phyloP scores from a whole-genome alignment of 2,329 filamentous ascomycete species.

The Epichloe elymi region DNA sequence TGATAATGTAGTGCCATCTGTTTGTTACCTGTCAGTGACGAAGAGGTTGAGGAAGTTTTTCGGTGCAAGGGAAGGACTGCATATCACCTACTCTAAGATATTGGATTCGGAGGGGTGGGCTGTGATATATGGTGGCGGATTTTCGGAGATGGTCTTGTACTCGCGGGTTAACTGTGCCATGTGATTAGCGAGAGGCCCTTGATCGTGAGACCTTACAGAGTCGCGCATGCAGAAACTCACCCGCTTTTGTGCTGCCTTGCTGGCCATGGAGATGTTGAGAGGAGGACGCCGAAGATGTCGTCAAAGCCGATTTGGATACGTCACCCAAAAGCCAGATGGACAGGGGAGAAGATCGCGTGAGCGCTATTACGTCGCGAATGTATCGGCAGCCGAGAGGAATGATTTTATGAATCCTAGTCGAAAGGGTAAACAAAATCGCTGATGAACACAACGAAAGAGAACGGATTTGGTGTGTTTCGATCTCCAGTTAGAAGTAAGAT shows the following conservation, averaged over 20 bases:
- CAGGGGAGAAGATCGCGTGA: neutral
- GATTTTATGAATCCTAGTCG: neutral
- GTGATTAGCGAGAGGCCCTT: constrained; percentile 10
- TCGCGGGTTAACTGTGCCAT: constrained; percentile 42
- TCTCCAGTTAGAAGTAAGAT: neutral
- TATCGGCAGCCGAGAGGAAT: neutral
- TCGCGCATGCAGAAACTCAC: constrained; percentile 28
- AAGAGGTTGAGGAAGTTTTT: no score
- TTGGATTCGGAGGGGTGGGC: constrained; percentile 85
- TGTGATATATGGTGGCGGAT: constrained; percentile 77
- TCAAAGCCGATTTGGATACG: constrained; percentile 3
- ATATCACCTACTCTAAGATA: constrained; percentile 58
- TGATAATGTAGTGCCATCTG: constrained; percentile 92
- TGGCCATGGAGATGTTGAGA: constrained; percentile 43
- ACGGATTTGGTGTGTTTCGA: neutral
- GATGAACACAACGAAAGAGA: neutral
- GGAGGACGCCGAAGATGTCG: neutral
- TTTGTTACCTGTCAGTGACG: constrained; percentile 6
- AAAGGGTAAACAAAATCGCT: neutral
- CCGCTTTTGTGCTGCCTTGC: constrained; percentile 59
- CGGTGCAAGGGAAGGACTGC: neutral
- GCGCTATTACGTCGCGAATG: neutral
- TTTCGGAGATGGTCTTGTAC: constrained; percentile 50
- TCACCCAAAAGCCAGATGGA: constrained; percentile 12
- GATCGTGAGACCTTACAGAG: neutral